Percentiles rank a stretch among this genome's conserved stretches.
These are phyloP conservation scores for Debaryomyces subglobosus DNA, from an alignment of 1,139 yeast genomes.

Conservation along the genomic window DNA sequence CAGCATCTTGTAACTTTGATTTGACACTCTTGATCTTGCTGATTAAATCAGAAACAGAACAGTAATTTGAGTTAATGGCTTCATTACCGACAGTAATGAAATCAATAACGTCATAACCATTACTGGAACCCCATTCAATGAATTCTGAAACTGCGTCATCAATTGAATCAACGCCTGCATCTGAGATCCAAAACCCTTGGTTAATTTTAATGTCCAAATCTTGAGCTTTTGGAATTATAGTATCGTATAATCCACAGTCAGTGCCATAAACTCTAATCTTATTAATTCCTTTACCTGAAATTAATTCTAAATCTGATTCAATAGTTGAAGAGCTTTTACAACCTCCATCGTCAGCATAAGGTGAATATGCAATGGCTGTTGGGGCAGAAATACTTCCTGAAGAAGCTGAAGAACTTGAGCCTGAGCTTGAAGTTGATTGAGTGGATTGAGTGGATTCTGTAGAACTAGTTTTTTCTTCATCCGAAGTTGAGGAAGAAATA, in stretches of 20 bases:
- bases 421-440: conserved; percentile 9
- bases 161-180: conserved; percentile 67
- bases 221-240: conserved; percentile 65
- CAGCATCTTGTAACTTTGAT: conserved; percentile 58
- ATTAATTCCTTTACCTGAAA: conserved; percentile 62
- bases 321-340: conserved; percentile 67
- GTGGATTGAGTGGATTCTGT: background rate
- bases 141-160: conserved; percentile 60
- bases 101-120: conserved; percentile 71
- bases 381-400: conserved; percentile 41
- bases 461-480: conserved; percentile 1
- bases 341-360: conserved; percentile 66
- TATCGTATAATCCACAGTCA: conserved; percentile 72
- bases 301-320: conserved; percentile 57
- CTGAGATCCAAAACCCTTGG: conserved; percentile 83
- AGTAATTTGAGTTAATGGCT: conserved; percentile 67
- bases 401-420: conserved; percentile 15
- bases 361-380: conserved; percentile 72
- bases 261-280: conserved; percentile 80
- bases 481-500: conserved; percentile 14
- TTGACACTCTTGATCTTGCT: conserved; percentile 67
- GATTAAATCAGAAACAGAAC: conserved; percentile 60
- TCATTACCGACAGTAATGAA: conserved; percentile 85
- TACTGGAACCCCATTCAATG: conserved; percentile 53
- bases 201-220: conserved; percentile 69